Conservation (phyloP, 2,329 filamentous ascomycete species). For the Phaeoacremonium minimum region DNA sequence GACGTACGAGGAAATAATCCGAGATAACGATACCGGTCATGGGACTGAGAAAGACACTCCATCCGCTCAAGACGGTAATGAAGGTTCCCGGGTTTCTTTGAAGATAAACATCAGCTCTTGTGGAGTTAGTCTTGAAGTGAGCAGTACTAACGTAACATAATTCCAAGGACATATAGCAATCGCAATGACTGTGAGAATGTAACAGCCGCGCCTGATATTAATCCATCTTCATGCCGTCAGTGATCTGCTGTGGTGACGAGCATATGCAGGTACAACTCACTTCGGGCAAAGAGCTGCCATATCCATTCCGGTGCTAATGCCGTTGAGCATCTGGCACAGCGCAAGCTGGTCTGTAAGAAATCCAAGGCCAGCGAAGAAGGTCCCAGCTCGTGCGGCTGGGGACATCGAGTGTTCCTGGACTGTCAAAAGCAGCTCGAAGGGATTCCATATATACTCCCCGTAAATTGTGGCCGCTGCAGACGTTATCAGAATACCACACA, state of each 20-base stretch:
- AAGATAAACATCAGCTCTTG: no score
- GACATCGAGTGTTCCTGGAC: conserved; percentile 24
- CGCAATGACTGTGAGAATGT: conserved; percentile 32
- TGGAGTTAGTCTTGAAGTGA: no score
- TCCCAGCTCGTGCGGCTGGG: conserved; percentile 23
- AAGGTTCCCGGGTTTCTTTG: conserved; percentile 35
- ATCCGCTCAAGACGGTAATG: conserved; percentile 22
- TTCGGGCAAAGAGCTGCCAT: conserved; percentile 37
- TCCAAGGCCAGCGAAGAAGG: conserved; percentile 29
- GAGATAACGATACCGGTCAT: conserved; percentile 39
- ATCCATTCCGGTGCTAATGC: conserved; percentile 36
- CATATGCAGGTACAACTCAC: no score
- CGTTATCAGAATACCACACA: conserved; percentile 30
- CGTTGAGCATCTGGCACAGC: conserved; percentile 18
- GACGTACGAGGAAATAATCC: conserved; percentile 39
- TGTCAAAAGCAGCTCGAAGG: conserved; percentile 27
- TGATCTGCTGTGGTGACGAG: no score
- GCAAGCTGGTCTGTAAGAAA: conserved; percentile 27
- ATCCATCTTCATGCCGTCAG: conserved; percentile 24
- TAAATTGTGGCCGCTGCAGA: conserved; percentile 23
- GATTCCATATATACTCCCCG: conserved; percentile 31
- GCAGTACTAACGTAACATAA: conserved; percentile 25
- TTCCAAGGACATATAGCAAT: conserved; percentile 41
- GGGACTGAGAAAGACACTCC: conserved; percentile 40
- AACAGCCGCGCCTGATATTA: conserved; percentile 41